A percentile compares a stretch with the other conserved stretches of the same genome.
Conservation (phyloP, 306 rosid species). For the Inga leiocalycina region DNA sequence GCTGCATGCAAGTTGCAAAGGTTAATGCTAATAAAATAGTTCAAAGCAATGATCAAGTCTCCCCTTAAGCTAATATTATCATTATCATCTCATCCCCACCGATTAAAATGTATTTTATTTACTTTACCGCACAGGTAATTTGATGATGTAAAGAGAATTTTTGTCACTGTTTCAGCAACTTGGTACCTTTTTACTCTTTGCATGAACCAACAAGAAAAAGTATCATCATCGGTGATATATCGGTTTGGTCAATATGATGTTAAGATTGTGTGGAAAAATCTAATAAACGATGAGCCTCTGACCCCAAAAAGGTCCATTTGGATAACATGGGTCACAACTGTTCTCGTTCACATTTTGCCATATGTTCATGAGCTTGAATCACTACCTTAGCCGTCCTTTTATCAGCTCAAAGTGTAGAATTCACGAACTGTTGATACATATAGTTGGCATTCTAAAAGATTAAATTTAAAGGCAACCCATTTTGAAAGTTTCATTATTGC, state of each 20-base stretch:
- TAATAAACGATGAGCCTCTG: constrained; percentile 21
- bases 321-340: constrained; percentile 35
- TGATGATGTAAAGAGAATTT: constrained; percentile 22
- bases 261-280: constrained; percentile 20
- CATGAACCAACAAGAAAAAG: constrained; percentile 2
- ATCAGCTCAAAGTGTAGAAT: constrained; percentile 12
- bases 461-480: constrained; percentile 32
- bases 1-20: constrained; percentile 10
- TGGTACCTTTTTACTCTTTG: constrained; percentile 1
- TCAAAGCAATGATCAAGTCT: constrained; percentile 8
- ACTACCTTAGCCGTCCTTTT: constrained; percentile 24
- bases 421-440: background rate
- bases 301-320: constrained; percentile 10
- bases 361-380: constrained; percentile 25
- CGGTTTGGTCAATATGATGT: constrained; percentile 11
- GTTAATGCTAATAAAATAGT: background rate
- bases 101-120: background rate
- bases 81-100: constrained; percentile 3
- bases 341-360: constrained; percentile 30
- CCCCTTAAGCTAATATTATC: constrained; percentile 19
- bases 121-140: background rate
- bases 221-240: background rate
- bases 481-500: constrained; percentile 30
- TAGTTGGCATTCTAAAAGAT: background rate
- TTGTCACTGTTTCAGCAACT: background rate